Base-by-base conservation (phyloP, 108 stramenopile species). In the Cyclotella distinguenda region DNA sequence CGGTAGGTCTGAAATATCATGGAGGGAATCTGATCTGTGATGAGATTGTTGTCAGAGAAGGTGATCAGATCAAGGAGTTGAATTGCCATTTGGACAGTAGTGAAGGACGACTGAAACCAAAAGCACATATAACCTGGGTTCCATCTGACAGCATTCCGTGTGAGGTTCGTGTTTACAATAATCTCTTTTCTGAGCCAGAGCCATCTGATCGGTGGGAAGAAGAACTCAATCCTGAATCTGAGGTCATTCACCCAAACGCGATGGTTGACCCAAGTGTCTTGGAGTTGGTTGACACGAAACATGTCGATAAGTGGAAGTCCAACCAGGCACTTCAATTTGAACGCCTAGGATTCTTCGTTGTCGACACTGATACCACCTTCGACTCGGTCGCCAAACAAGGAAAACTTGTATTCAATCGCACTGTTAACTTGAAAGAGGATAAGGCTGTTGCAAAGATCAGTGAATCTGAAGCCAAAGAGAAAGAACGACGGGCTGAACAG, bases 281-380 rank as follows among this genome's bases (percentile, higher is more conserved):
- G 40, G 64, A 70, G 12, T 46, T 84, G 26, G 86, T 88, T 23
- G 84, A 88, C 59, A 69, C 65, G 36, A 60, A 55, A 33, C 40
- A 79, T 23, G 60, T 88, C 7, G 74, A 85, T 63, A 74, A 79
- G 44, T 89, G 88, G 86, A 72, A 78, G 31, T 87, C 86, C 66
- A 91, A 88, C 70, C 48, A 80, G 12, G 74, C 86, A 15, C 82
- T 93, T 35, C 97, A 99, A 74, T 94, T 99, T 61, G 97, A 98
- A 73, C 90, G 97, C 19, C 53, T 97, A 22, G 99, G 99, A 23
- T 99, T 94, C 79, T 99, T 98, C 81, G 87, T 90, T 27, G 93
- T 96, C n/a, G 99, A 99, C 62, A 56, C 64, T 21, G 97, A 97
- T 56, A 87, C 93, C 5, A 92, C 90, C 26, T 89, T 61, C 50